Evolutionary conservation across 2,329 filamentous ascomycete genomes (phyloP).

Genomic region (Pseudodiploospora longispora): DNA sequence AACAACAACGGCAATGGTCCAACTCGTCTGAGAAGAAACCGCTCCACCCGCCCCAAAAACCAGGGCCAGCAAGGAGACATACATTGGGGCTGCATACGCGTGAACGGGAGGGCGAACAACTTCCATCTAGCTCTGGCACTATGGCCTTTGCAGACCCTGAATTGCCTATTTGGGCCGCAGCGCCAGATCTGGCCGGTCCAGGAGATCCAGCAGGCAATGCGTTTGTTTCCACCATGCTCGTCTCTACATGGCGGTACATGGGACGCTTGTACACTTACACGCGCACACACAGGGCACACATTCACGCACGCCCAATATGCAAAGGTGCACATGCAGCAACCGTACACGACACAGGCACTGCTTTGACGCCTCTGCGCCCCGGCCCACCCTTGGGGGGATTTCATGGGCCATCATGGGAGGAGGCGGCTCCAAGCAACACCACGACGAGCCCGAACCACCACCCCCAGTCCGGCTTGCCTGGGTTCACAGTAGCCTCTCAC

Average conservation of each 20-base stretch:
- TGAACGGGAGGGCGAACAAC: no score
- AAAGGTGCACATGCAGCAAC: slow-evolving; percentile 4
- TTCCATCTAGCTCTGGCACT: no score
- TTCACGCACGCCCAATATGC: slow-evolving; percentile 9
- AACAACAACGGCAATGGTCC: no score
- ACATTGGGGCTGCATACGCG: no score
- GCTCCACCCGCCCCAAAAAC: no score
- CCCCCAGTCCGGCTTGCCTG: slow-evolving; percentile 2
- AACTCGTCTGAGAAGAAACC: no score
- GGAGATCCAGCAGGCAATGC: not conserved
- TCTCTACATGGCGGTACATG: slow-evolving; percentile 7
- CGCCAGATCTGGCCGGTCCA: no score
- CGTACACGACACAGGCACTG: slow-evolving; percentile 3
- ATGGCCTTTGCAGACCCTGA: slow-evolving; percentile 1
- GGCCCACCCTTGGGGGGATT: slow-evolving; percentile 1
- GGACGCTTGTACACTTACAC: slow-evolving; percentile 7
- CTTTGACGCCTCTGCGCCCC: slow-evolving; percentile 7
- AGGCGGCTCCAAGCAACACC: slow-evolving; percentile 2
- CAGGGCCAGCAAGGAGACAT: no score
- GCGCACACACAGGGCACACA: slow-evolving; percentile 10
- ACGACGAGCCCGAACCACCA: no score
- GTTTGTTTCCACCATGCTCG: not conserved
- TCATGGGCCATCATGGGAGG: not conserved
- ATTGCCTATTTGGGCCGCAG: slow-evolving; percentile 1
- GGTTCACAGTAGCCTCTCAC: not conserved